A percentile compares a stretch with the other conserved stretches of the same genome.
Conservation (phyloP, 768 basidiomycete species). For the Russula emetica region DNA sequence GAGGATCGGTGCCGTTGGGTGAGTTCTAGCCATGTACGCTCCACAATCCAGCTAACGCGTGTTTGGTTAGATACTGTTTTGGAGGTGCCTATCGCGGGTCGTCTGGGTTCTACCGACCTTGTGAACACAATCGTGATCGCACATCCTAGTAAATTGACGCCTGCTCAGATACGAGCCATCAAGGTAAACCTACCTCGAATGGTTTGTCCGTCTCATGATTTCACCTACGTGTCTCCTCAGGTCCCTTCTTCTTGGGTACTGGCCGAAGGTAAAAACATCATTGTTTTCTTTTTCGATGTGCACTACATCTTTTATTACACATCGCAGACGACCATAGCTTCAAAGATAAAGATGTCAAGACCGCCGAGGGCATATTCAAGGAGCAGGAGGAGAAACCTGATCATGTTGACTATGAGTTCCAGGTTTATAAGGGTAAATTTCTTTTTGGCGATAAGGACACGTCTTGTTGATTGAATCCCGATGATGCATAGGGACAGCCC, state of each 20-base stretch:
- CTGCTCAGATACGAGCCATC: slow-evolving; percentile 38
- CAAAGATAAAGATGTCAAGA: slow-evolving; percentile 29
- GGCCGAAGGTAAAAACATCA: slow-evolving; percentile 35
- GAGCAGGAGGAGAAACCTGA: slow-evolving; percentile 32
- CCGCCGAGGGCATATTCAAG: slow-evolving; percentile 35
- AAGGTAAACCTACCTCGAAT: slow-evolving; percentile 28
- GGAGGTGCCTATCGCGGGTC: slow-evolving; percentile 36
- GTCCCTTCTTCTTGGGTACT: slow-evolving; percentile 35
- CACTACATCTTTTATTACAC: not conserved
- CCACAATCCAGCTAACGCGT: not conserved
- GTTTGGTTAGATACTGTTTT: slow-evolving; percentile 37
- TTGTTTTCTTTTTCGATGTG: not conserved
- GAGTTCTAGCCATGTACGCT: slow-evolving; percentile 13
- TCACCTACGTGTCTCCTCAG: slow-evolving; percentile 18
- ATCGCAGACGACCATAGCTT: slow-evolving; percentile 37
- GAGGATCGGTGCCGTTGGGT: slow-evolving; percentile 45
- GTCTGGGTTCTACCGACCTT: slow-evolving; percentile 34
- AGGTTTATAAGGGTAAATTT: slow-evolving; percentile 36
- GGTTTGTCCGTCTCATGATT: slow-evolving; percentile 23
- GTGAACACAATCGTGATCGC: slow-evolving; percentile 41
- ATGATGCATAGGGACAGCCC: slow-evolving; percentile 39
- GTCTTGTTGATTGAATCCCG: slow-evolving; percentile 11
- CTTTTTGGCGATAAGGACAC: not conserved
- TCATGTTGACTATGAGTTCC: slow-evolving; percentile 38
- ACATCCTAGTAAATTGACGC: slow-evolving; percentile 38